These are phyloP conservation scores for Daldinia grandis DNA, from an alignment of 495 filamentous ascomycete genomes.

Conservation along the genomic window DNA sequence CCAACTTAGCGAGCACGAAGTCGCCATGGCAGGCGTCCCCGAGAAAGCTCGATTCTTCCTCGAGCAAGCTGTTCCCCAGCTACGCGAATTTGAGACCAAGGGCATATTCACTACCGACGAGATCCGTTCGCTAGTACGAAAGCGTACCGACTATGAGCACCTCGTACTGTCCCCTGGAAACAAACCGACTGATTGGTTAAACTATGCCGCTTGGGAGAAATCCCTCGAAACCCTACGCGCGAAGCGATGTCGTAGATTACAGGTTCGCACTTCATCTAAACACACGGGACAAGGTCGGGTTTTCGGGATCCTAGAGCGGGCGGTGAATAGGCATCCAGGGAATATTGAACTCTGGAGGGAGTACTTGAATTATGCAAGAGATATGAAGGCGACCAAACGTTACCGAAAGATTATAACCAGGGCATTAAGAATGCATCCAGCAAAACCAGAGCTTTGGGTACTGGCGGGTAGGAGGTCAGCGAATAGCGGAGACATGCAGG, in stretches of 20 bases:
- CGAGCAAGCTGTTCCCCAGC: constrained; percentile 88
- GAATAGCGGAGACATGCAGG: constrained; percentile 80
- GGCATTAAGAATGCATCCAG: constrained; percentile 83
- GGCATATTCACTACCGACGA: constrained; percentile 91
- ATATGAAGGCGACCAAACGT: constrained; percentile 80
- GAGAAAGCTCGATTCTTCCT: constrained; percentile 96
- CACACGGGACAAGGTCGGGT: constrained; percentile 80
- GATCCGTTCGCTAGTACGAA: constrained; percentile 84
- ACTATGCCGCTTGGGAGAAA: constrained; percentile 91
- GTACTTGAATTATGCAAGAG: constrained; percentile 82
- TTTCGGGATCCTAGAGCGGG: constrained; percentile 88
- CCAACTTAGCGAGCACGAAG: not conserved
- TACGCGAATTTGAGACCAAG: constrained; percentile 87
- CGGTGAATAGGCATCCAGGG: constrained; percentile 84
- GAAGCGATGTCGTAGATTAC: constrained; percentile 82
- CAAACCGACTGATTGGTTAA: constrained; percentile 76
- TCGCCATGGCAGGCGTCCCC: constrained; percentile 77
- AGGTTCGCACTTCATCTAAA: constrained; percentile 66
- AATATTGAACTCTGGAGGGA: constrained; percentile 88
- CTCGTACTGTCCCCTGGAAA: constrained; percentile 82
- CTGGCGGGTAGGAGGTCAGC: constrained; percentile 83
- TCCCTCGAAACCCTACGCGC: constrained; percentile 83
- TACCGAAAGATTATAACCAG: constrained; percentile 78
- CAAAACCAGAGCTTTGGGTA: constrained; percentile 85
- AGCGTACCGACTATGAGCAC: constrained; percentile 93